A percentile compares a stretch with the other conserved stretches of the same genome.
Evolutionary conservation across 2,329 filamentous ascomycete species (phyloP).

Genomic region (Colletotrichum sp.): DNA sequence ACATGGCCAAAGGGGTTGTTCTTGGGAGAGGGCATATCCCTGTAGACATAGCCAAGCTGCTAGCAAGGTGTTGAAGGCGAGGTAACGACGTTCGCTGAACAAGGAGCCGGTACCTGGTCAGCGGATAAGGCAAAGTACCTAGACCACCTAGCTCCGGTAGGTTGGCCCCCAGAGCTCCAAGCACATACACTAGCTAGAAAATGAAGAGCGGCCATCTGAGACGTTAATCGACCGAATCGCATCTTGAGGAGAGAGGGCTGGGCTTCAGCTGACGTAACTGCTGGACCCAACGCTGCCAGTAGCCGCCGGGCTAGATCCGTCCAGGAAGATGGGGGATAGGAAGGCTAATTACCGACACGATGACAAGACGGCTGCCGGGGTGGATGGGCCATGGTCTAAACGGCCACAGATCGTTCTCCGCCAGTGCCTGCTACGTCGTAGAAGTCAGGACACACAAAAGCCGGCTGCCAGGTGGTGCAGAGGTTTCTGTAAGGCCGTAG

Average conservation of each 20-base stretch:
- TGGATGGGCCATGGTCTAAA: neutral
- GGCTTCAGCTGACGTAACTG: slow-evolving; percentile 6
- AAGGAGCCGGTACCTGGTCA: neutral
- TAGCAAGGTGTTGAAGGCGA: neutral
- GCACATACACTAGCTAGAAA: neutral
- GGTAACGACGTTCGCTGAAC: neutral
- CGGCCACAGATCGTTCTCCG: neutral
- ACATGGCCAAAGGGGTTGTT: neutral
- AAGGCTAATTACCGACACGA: neutral
- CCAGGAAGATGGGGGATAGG: neutral
- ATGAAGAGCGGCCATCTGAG: neutral
- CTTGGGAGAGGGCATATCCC: neutral
- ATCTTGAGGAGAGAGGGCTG: neutral
- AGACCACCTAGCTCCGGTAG: neutral
- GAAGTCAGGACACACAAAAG: neutral
- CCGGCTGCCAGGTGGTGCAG: neutral
- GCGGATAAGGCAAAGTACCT: neutral
- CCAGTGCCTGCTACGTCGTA: neutral
- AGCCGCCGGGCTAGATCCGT: slow-evolving; percentile 1
- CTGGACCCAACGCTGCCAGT: neutral
- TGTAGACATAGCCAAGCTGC: neutral
- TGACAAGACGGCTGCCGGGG: neutral
- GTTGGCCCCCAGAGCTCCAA: neutral
- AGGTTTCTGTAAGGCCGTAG: neutral
- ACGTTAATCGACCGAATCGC: slow-evolving; percentile 11